Conservation (phyloP, 768 basidiomycete species). For the Podaxis sp. region DNA sequence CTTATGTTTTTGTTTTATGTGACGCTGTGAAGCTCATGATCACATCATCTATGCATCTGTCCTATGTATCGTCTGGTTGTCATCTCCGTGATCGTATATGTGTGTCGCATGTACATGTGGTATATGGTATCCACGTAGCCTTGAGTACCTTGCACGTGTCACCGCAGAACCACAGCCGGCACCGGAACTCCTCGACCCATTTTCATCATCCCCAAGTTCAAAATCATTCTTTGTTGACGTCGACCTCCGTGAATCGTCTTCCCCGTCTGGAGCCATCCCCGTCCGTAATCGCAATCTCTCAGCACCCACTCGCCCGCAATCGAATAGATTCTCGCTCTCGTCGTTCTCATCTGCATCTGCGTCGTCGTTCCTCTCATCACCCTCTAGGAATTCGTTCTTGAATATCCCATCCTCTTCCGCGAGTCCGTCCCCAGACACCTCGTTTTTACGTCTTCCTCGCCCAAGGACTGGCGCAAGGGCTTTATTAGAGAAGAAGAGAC, state of each 20-base stretch:
- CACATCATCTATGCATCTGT: background rate
- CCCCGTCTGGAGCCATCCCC: slow-evolving; percentile 16
- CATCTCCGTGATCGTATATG: background rate
- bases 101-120: background rate
- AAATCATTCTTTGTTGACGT: slow-evolving; percentile 44
- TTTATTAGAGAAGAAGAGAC: slow-evolving; percentile 17
- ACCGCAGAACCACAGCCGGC: background rate
- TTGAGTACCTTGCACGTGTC: background rate
- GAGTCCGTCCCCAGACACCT: slow-evolving; percentile 16
- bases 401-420: background rate
- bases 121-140: slow-evolving; percentile 3
- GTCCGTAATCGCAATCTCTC: slow-evolving; percentile 37
- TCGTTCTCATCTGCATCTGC: slow-evolving; percentile 17
- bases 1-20: background rate
- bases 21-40: background rate
- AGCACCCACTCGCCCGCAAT: slow-evolving; percentile 37
- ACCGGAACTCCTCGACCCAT: slow-evolving; percentile 33
- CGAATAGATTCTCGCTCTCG: slow-evolving; percentile 26
- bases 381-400: slow-evolving; percentile 5
- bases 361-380: slow-evolving; percentile 21
- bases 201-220: slow-evolving; percentile 37
- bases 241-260: slow-evolving; percentile 18
- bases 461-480: slow-evolving; percentile 15
- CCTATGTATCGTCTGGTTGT: background rate
- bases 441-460: background rate